phyloP scores from a whole-genome alignment of 164 flowering plant genomes.

The Nelumbo lutea region DNA sequence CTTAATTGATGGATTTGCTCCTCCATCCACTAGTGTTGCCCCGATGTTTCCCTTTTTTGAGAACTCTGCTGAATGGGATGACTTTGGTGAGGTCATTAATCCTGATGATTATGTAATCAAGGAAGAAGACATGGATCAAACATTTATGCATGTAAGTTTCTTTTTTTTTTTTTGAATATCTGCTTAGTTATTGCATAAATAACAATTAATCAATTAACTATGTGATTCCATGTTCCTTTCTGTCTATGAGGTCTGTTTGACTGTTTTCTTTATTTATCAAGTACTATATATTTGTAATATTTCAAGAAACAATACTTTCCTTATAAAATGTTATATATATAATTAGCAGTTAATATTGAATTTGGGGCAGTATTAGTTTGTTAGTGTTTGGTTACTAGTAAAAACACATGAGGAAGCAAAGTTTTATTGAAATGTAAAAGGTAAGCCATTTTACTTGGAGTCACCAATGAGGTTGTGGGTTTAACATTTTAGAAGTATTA shows the following conservation, averaged over 20 bases:
- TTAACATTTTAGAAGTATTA: too few species aligned
- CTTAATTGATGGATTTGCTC: constrained; percentile 88
- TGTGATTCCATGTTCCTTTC: background rate
- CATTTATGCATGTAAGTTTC: constrained; percentile 46
- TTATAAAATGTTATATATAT: too few species aligned
- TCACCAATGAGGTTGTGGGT: too few species aligned
- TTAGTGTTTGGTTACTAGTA: too few species aligned
- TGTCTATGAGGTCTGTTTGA: background rate
- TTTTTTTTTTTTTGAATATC: background rate
- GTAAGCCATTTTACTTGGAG: too few species aligned
- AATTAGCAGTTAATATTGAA: too few species aligned
- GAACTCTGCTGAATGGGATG: constrained; percentile 86
- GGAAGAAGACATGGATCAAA: constrained; percentile 73
- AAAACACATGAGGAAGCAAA: too few species aligned
- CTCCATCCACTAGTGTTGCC: constrained; percentile 66
- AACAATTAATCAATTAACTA: background rate
- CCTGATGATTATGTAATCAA: constrained; percentile 87
- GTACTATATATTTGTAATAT: background rate
- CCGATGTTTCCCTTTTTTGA: constrained; percentile 97
- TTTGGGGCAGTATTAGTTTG: too few species aligned
- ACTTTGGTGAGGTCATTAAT: constrained; percentile 94
- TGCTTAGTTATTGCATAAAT: background rate
- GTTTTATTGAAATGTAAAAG: too few species aligned
- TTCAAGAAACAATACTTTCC: background rate
- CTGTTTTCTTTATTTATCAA: background rate